Percentiles rank a stretch among this genome's conserved stretches.
Conservation (phyloP, 2,329 filamentous ascomycete genomes). For the Fusarium oligoseptatum region DNA sequence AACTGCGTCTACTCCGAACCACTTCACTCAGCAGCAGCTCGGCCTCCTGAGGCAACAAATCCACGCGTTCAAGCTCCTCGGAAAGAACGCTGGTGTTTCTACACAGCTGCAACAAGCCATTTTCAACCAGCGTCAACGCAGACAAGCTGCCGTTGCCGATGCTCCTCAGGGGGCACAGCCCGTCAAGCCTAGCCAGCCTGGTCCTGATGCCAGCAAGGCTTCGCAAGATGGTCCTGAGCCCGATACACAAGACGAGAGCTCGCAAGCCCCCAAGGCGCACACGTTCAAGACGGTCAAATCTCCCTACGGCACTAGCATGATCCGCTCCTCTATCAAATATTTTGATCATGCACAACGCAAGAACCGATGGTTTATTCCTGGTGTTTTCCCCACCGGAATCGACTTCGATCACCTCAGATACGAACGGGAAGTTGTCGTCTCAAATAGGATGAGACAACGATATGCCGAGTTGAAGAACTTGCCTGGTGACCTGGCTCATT, state of each 20-base stretch:
- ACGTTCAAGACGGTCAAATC: slow-evolving; percentile 81
- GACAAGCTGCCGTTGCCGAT: slow-evolving; percentile 66
- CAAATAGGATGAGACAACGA: slow-evolving; percentile 89
- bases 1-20: slow-evolving; percentile 58
- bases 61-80: slow-evolving; percentile 88
- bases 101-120: slow-evolving; percentile 84
- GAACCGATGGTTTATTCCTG: slow-evolving; percentile 84
- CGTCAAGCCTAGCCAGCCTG: slow-evolving; percentile 47
- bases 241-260: slow-evolving; percentile 50
- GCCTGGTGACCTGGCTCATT: slow-evolving; percentile 87
- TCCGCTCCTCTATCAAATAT: slow-evolving; percentile 77
- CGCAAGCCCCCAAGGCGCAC: slow-evolving; percentile 56
- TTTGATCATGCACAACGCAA: slow-evolving; percentile 81
- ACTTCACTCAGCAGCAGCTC: slow-evolving; percentile 85
- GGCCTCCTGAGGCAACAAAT: slow-evolving; percentile 87
- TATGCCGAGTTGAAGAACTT: slow-evolving; percentile 87
- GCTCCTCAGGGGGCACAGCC: slow-evolving; percentile 55
- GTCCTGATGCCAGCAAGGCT: slow-evolving; percentile 53
- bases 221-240: slow-evolving; percentile 54
- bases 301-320: slow-evolving; percentile 72
- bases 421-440: slow-evolving; percentile 88
- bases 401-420: slow-evolving; percentile 88
- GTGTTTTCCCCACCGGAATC: slow-evolving; percentile 88
- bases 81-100: slow-evolving; percentile 88
- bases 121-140: slow-evolving; percentile 79